A percentile compares a stretch with the other conserved stretches of the same genome.
Conservation (phyloP, 352 stramenopile genomes). For the Pythium graminicola region DNA sequence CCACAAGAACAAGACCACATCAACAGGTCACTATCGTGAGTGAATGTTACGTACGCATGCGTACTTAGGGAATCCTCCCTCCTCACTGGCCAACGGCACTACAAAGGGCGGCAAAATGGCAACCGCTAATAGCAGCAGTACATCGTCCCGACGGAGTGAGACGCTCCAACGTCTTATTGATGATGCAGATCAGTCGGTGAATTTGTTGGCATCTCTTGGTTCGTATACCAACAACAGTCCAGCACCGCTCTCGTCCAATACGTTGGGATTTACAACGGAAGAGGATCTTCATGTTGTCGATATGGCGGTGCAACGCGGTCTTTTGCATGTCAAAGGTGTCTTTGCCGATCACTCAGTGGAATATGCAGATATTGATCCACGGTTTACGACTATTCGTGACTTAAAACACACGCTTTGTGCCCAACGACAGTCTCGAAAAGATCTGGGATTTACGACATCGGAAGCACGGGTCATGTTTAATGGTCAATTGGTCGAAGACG, state of each 20-base stretch:
- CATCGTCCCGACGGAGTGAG: slow-evolving; percentile 34
- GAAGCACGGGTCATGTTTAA: slow-evolving; percentile 73
- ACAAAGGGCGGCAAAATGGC: background rate
- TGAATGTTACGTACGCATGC: slow-evolving; percentile 14
- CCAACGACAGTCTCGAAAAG: slow-evolving; percentile 36
- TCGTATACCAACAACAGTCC: slow-evolving; percentile 18
- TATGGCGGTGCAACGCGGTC: slow-evolving; percentile 39
- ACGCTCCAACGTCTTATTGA: slow-evolving; percentile 72
- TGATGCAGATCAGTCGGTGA: slow-evolving; percentile 61
- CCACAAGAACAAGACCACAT: slow-evolving; percentile 21
- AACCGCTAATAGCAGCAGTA: no score
- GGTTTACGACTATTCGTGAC: slow-evolving; percentile 61
- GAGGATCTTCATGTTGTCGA: slow-evolving; percentile 33
- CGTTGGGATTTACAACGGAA: background rate
- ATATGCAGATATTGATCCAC: slow-evolving; percentile 72
- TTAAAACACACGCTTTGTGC: slow-evolving; percentile 58
- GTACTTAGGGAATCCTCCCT: slow-evolving; percentile 13
- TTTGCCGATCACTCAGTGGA: slow-evolving; percentile 79
- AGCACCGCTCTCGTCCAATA: slow-evolving; percentile 9
- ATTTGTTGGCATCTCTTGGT: slow-evolving; percentile 59
- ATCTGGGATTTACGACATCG: slow-evolving; percentile 36
- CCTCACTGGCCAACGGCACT: background rate
- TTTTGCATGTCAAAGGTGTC: slow-evolving; percentile 75
- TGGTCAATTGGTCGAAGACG: slow-evolving; percentile 62
- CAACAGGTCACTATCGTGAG: slow-evolving; percentile 6